Base-by-base conservation (phyloP, 2,329 filamentous ascomycete genomes). In the Fonsecaea monophora region DNA sequence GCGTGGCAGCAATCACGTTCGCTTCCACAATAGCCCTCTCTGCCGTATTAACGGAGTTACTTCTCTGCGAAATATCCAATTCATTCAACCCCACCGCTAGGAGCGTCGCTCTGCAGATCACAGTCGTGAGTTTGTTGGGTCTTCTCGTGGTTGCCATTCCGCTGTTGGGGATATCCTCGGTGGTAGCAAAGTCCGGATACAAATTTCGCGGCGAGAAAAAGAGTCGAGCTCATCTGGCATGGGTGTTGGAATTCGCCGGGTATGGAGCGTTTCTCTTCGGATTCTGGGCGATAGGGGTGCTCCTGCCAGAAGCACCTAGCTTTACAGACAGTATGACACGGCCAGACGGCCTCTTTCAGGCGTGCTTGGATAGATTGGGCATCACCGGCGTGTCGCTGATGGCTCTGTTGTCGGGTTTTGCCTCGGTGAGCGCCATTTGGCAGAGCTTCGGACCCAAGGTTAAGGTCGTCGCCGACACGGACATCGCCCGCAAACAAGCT, bases 371-470 rank as follows among this genome's bases (percentile, higher is more conserved):
- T 71, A 77, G 92, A 53, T 88, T 96, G 32, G 92, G 92, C 12
- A 89, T 96, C 48, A 92, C 96, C 69, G 92, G 92, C 3, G 92
- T 95, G 64, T 89, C 90, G 56, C 80, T 95, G 61, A 96, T 96
- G 92, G 92, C 92, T 15, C 84, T 94, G 13, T 82, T 96, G n/a
- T 92, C 92, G 6, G 92, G 92, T 0, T 96, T 96, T 74, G 92
- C 92, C 5, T 92, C 92, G n/a, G 90, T 96, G 38, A 94, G 91
- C 30, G 90, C 91, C 1, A 88, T 93, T 1, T 96, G 92, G 92
- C 90, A 96, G 75, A 92, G 87, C 0, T 92, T 96, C 78, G 86
- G 88, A 30, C 87, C 88, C 35, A 86, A 85, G 45, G 81, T 86
- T 54, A 83, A 85, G 35, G 86, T 86, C 3, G 86, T 93, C 18